Base-by-base conservation (phyloP, 139 green algal species). In the Coccomyxa sp. region DNA sequence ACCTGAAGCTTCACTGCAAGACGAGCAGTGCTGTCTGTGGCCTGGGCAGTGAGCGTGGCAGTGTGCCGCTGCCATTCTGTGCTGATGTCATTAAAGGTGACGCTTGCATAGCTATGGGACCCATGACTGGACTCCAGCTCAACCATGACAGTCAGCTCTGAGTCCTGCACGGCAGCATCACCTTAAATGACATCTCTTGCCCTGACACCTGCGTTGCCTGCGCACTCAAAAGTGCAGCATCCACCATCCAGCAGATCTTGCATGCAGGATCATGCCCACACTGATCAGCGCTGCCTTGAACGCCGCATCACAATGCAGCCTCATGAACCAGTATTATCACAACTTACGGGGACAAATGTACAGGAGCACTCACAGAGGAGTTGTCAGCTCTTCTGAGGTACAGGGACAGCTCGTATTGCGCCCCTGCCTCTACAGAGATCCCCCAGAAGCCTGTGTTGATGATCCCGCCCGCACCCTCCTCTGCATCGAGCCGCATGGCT, bases 361-460 rank as follows among this genome's bases (percentile, higher is more conserved):
- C 31, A 31, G 24, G 9, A 16, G 68, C 10, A 36, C 10, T 1
- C 40, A 55, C 27, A 36, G 27, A 0, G 14, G 8, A 22, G 18
- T 9, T 12, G 55, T 68, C 74, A 78, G 68, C n/a, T 81, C 10
- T 7, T 74, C n/a, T 36, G 29, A 74, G 70, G 73, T 82, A 80
- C 33, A 82, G n/a, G 31, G 79, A 83, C 24, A 83, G 33, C n/a
- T 80, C 77, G 74, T 87, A 87, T 58, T 64, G 69, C 7, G 75
- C 9, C 1, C 39, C 74, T 6, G 70, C 12, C 34, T 77, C n/a
- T 6, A 83, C 41, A 6, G 69, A 70, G 18, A 88, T 75, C 39
- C 83, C 83, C 83, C 83, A 88, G 77, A 81, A 88, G 12, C 82
- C 83, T 41, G 68, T 70, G 39, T 88, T 88, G 55, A 78, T 44